These are phyloP conservation scores for Talaromyces rugulosus DNA, from an alignment of 2,329 filamentous ascomycete genomes.

Conservation along the genomic window DNA sequence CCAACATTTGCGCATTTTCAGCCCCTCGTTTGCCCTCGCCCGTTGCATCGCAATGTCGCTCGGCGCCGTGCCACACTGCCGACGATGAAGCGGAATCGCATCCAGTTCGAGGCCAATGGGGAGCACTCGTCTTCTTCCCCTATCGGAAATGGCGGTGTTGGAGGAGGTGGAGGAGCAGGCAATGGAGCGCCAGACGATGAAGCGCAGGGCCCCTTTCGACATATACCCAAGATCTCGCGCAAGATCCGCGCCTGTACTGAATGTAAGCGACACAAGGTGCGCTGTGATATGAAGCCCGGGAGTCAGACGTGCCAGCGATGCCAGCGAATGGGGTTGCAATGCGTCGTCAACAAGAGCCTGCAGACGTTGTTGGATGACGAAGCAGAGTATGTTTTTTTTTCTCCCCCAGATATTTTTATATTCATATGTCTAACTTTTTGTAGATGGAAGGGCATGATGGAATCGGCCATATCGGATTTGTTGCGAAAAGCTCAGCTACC, in stretches of 20 bases:
- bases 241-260: constrained; percentile 49
- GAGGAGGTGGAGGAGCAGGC: constrained; percentile 15
- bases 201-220: constrained; percentile 19
- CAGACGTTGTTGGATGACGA: constrained; percentile 49
- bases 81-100: constrained; percentile 37
- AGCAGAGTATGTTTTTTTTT: constrained; percentile 31
- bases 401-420: background rate
- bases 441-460: constrained; percentile 37
- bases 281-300: constrained; percentile 49
- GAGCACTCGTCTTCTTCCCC: constrained; percentile 30
- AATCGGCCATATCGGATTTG: constrained; percentile 35
- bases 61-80: background rate
- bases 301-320: constrained; percentile 49
- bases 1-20: background rate
- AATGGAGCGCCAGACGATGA: constrained; percentile 23
- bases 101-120: constrained; percentile 34
- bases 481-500: constrained; percentile 34
- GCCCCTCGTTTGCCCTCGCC: background rate
- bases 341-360: constrained; percentile 50
- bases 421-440: constrained; percentile 11
- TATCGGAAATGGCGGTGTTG: constrained; percentile 17
- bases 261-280: constrained; percentile 53
- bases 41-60: background rate
- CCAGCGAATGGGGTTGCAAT: constrained; percentile 46
- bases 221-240: constrained; percentile 41